Conservation (phyloP, 2,329 filamentous ascomycete species). For the Fusarium napiforme region DNA sequence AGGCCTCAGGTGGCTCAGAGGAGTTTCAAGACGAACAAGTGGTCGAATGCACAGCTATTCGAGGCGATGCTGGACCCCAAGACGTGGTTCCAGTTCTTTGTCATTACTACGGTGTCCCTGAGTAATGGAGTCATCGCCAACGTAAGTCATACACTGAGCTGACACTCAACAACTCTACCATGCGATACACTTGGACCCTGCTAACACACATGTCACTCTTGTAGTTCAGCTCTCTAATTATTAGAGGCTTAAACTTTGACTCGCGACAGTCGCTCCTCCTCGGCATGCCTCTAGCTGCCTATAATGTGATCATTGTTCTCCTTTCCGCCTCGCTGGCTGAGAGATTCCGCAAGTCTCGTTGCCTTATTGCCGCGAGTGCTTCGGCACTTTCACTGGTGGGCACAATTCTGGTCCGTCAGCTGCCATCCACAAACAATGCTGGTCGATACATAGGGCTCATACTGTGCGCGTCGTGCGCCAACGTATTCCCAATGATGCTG, state of each 20-base stretch:
- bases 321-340: neutral
- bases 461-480: neutral
- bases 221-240: neutral
- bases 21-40: neutral
- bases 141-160: neutral
- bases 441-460: neutral
- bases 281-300: neutral
- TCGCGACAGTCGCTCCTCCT: neutral
- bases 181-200: neutral
- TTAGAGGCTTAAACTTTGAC: neutral
- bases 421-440: neutral
- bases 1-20: neutral
- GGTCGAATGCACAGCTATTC: neutral
- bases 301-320: neutral
- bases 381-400: neutral
- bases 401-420: neutral
- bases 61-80: neutral
- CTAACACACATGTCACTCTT: accelerated
- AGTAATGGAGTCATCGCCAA: neutral
- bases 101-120: neutral
- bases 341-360: neutral
- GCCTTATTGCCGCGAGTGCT: neutral
- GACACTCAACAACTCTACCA: neutral
- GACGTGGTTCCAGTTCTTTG: neutral
- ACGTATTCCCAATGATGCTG: neutral